Conservation (phyloP, 306 rosid genomes). For the Cercis canadensis region DNA sequence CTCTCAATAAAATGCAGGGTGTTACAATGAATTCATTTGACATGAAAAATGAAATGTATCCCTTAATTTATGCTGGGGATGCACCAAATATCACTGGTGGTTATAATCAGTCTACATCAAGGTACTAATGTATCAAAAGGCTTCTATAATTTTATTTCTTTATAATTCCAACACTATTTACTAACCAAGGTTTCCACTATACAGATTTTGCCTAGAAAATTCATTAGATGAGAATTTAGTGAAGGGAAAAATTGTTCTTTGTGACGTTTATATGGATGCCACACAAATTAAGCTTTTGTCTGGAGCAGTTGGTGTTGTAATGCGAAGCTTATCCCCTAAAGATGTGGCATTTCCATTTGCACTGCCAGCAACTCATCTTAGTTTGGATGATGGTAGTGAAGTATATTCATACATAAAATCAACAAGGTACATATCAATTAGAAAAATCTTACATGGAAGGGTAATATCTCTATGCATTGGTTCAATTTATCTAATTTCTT, state of each 20-base stretch:
- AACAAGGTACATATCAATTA: conserved; percentile 22
- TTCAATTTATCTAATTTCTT: too few relatives aligned
- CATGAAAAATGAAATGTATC: conserved; percentile 18
- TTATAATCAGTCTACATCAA: background rate
- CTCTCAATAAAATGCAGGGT: conserved; percentile 37
- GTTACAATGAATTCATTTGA: conserved; percentile 38
- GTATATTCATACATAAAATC: conserved; percentile 38
- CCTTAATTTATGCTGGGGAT: conserved; percentile 45
- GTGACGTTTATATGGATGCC: background rate
- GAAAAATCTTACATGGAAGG: too few relatives aligned
- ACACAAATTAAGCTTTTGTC: background rate
- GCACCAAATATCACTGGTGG: conserved; percentile 38
- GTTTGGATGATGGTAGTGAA: background rate
- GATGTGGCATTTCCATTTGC: background rate
- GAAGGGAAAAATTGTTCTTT: conserved; percentile 47
- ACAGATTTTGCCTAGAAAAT: conserved; percentile 10
- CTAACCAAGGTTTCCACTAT: too few relatives aligned
- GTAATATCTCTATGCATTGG: too few relatives aligned
- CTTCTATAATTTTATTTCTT: too few relatives aligned
- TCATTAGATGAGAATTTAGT: conserved; percentile 34
- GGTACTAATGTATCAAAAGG: too few relatives aligned
- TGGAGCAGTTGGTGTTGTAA: conserved; percentile 37
- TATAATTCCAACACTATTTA: too few relatives aligned
- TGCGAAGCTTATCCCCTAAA: background rate
- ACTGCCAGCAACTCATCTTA: conserved; percentile 36